Base-by-base conservation (phyloP, 2,329 filamentous ascomycete species). In the Clarireedia paspali region DNA sequence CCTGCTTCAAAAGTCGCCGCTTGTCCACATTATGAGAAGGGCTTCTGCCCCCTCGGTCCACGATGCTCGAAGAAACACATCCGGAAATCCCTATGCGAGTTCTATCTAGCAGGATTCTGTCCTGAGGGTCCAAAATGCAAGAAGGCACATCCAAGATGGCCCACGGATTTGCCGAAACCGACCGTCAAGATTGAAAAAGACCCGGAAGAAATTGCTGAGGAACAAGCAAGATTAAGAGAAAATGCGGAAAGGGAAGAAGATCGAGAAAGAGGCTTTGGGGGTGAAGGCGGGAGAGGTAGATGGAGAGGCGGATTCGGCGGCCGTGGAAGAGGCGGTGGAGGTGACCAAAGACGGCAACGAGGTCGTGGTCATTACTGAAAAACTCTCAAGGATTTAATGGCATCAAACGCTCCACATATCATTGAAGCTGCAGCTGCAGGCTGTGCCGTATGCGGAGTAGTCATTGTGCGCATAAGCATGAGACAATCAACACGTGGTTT, bases 31-130 rank as follows among this genome's bases (percentile, higher is more conserved):
- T 99, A 96, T 75, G 91, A 96, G 60, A 85, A 87, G 64, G 94
- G 94, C 2, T 97, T 97, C 75, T 99, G 94, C 67, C 89, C 90
- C 17, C 79, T 97, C 9, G 94, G 94, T 0, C 91, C 91, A 1
- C 74, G 82, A 57, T 99, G 94, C 72, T 84, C 87, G 24, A 91
- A 96, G 73, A 88, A 91, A 64, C 94, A 99, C 72, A 85, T 95
- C 56, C 83, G 91, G 58, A 84, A 88, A 61, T 84, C 81, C 62
- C 71, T 96, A 6, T 99, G 94, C 69, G 78, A 78, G 1, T 96
- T 87, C 70, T 99, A 95, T 69, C 76, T 97, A 15, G 90, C 90
- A 6, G 94, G 94, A 1, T 99, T 99, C 75, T 99, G 94, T 70
- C 94, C 94, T 0, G 88, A 95, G 55, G 92, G 85, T 1, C 79